Base-by-base conservation (phyloP, 2,329 filamentous ascomycete species). In the Fusarium avenaceum region DNA sequence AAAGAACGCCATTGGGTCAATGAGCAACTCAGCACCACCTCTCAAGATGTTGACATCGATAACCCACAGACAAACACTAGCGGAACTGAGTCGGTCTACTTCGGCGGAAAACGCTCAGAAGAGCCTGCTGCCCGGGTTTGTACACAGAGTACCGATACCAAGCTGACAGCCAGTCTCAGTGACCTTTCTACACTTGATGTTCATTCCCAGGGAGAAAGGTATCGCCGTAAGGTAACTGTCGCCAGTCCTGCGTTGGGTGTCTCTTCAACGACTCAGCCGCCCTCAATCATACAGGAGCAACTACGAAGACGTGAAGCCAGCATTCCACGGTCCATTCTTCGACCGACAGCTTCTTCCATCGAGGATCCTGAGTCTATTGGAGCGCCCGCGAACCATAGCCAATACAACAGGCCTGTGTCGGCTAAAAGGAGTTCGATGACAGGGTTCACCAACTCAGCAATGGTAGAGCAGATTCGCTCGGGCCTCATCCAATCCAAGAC, bases 201-300 rank as follows among this genome's bases (percentile, higher is more conserved):
- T 43, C 40, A 52, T 42, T 49, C 30, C 11, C 59, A 59, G n/a
- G 38, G 50, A 19, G 64, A 65, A 22, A 47, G 43, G 17, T 47
- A 58, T 20, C 65, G 64, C 11, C 77, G 76, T 47, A 77, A 71
- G 42, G 78, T 80, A 8, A 63, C 74, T 22, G 74, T 81, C n/a
- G 61, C 74, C 39, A 79, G 77, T 47, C 78, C 78, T 2, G 65
- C 64, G 28, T 47, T 57, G 8, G 57, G 70, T 28, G 46, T 55
- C 6, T 19, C 58, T n/a, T 71, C 70, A 10, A 72, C 73, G 4
- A 72, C 65, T 4, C 65, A 63, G 7, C 74, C 76, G 7, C 76
- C 71, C n/a, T 79, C 79, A 1, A 57, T 80, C 32, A 63, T 74
- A 45, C 76, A 81, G 46, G 80, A 82, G 61, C 77, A 80, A 60